A percentile compares a stretch with the other conserved stretches of the same genome.
Conservation (phyloP, 371 early-diverging fungal genomes). For the Syncephalastrum monosporum region DNA sequence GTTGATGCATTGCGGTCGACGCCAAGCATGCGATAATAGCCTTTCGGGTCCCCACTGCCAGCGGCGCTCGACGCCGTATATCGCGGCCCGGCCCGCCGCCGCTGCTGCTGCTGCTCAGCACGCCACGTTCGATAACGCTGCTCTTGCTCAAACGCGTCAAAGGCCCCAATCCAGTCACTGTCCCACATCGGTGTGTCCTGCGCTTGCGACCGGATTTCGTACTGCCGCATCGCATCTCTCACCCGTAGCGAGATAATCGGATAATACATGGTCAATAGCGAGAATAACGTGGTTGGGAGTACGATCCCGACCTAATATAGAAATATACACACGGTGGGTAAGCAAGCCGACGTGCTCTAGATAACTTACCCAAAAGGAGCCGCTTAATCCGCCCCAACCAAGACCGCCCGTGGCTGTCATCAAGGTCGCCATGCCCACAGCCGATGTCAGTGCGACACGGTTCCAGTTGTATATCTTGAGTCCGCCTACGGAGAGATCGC, state of each 20-base stretch:
- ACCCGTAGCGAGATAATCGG: constrained; percentile 49
- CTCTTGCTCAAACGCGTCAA: constrained; percentile 56
- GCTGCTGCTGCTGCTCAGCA: constrained; percentile 37
- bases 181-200: constrained; percentile 54
- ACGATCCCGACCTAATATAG: constrained; percentile 59
- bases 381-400: constrained; percentile 45
- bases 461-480: constrained; percentile 56
- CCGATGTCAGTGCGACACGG: constrained; percentile 51
- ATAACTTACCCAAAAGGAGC: constrained; percentile 44
- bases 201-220: constrained; percentile 46
- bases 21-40: constrained; percentile 50
- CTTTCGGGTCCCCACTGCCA: constrained; percentile 37
- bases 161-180: constrained; percentile 54
- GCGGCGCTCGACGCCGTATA: constrained; percentile 4
- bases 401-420: constrained; percentile 41
- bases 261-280: constrained; percentile 53
- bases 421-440: constrained; percentile 37
- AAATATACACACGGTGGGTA: neutral
- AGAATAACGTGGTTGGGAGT: constrained; percentile 49
- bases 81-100: constrained; percentile 9
- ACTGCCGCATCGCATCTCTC: constrained; percentile 47
- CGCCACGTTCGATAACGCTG: constrained; percentile 53
- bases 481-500: constrained; percentile 55
- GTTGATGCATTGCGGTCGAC: constrained; percentile 41
- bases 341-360: neutral